Evolutionary conservation across 83 land plant genomes (phyloP).

Genomic region (Thuja plicata): DNA sequence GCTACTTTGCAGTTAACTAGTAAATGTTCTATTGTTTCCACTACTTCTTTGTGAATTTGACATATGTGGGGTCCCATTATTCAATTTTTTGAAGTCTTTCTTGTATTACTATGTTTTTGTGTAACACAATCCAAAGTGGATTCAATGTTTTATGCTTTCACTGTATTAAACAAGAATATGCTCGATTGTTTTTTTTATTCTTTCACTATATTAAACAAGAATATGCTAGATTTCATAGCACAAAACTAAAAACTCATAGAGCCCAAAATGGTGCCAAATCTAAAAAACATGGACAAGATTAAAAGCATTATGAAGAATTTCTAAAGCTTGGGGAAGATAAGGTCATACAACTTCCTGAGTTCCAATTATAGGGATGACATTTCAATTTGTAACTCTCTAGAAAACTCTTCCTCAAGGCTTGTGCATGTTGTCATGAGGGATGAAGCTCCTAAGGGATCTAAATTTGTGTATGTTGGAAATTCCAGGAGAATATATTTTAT

Average conservation of each 20-base stretch:
- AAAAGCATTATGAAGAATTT: conserved; percentile 44
- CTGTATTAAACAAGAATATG: too few species aligned
- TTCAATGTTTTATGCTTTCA: too few species aligned
- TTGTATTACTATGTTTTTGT: too few species aligned
- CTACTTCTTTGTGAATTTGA: too few species aligned
- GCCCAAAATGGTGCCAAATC: conserved; percentile 11
- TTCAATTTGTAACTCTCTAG: not conserved
- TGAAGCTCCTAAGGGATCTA: conserved; percentile 36
- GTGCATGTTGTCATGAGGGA: not conserved
- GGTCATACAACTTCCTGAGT: conserved; percentile 20
- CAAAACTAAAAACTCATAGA: not conserved
- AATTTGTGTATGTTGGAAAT: conserved; percentile 42
- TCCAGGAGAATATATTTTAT: conserved; percentile 42
- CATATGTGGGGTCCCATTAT: too few species aligned
- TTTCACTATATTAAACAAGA: too few species aligned
- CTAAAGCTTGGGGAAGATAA: conserved; percentile 35
- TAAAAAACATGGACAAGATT: conserved; percentile 41
- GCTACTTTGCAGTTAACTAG: too few species aligned
- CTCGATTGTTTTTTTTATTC: too few species aligned
- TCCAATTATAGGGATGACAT: not conserved
- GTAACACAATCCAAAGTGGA: too few species aligned
- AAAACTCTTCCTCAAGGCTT: not conserved
- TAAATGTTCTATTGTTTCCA: too few species aligned
- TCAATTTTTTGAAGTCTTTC: too few species aligned
- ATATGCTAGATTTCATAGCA: too few species aligned